phyloP scores from a whole-genome alignment of 192 early-diverging fungal species.

The Dispira parvispora region DNA sequence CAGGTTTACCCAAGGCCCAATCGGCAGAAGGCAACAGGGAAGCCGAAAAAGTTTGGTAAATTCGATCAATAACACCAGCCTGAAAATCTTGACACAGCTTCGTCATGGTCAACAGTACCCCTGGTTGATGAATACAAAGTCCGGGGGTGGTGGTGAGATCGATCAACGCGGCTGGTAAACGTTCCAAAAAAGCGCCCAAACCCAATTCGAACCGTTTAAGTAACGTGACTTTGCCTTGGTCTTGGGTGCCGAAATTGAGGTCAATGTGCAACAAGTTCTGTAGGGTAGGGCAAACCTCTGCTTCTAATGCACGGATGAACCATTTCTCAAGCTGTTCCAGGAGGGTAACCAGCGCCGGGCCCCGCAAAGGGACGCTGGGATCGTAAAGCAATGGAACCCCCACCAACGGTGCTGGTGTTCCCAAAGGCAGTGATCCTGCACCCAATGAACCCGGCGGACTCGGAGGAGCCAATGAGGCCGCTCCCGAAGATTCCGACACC shows the following conservation, averaged over 20 bases:
- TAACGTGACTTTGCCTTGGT: slow-evolving; percentile 8
- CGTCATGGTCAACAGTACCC: background rate
- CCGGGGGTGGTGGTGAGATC: background rate
- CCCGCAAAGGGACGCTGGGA: background rate
- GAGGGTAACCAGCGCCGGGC: background rate
- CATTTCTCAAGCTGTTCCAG: background rate
- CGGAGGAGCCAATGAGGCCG: too few species aligned
- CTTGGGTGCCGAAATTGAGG: slow-evolving; percentile 16
- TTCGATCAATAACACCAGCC: background rate
- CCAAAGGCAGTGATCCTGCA: too few species aligned
- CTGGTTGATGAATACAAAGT: background rate
- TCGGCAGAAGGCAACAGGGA: background rate
- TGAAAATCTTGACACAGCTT: background rate
- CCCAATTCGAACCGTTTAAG: slow-evolving; percentile 3
- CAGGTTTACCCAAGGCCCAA: background rate
- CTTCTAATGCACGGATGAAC: background rate
- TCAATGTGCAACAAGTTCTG: slow-evolving; percentile 12
- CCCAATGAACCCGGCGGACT: too few species aligned
- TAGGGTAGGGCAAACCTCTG: slow-evolving; percentile 5
- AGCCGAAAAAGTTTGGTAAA: slow-evolving; percentile 2
- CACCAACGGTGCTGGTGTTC: too few species aligned
- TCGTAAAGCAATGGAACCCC: too few species aligned
- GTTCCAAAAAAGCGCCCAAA: background rate
- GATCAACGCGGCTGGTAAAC: background rate
- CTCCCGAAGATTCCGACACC: background rate